Conservation (phyloP, 495 filamentous ascomycete species). For the Daldinia childiae region DNA sequence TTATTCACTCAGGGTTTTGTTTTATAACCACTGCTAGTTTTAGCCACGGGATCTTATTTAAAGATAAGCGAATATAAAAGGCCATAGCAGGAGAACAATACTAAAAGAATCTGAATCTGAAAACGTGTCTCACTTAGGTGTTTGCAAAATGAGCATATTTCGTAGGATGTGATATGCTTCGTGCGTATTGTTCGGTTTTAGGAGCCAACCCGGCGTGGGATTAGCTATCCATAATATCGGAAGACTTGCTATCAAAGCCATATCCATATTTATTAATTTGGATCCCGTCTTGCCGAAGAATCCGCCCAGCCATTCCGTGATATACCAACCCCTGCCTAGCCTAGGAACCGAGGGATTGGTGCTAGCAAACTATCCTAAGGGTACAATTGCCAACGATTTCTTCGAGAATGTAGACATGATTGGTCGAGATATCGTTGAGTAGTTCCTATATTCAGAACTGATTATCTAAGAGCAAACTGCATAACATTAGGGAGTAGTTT, state of each 20-base stretch:
- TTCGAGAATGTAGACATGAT: neutral
- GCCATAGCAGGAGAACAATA: neutral
- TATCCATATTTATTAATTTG: no score
- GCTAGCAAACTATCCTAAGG: neutral
- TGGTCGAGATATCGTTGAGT: neutral
- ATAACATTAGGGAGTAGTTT: neutral
- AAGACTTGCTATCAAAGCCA: neutral
- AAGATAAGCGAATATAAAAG: neutral
- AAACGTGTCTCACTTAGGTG: neutral
- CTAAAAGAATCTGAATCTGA: neutral
- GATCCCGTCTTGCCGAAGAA: neutral
- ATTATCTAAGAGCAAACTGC: neutral
- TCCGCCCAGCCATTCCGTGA: neutral
- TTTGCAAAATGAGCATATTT: neutral
- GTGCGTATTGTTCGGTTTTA: neutral
- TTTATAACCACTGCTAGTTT: neutral
- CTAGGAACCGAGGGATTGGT: neutral
- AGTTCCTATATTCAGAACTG: neutral
- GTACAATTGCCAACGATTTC: neutral
- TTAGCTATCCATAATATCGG: neutral
- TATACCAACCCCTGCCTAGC: neutral
- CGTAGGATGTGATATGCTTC: neutral
- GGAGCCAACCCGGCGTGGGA: neutral
- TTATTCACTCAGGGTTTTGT: neutral
- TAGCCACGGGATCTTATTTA: neutral